These are phyloP conservation scores for Leishmania major DNA, from an alignment of 208 protist species.

Conservation along the genomic window DNA sequence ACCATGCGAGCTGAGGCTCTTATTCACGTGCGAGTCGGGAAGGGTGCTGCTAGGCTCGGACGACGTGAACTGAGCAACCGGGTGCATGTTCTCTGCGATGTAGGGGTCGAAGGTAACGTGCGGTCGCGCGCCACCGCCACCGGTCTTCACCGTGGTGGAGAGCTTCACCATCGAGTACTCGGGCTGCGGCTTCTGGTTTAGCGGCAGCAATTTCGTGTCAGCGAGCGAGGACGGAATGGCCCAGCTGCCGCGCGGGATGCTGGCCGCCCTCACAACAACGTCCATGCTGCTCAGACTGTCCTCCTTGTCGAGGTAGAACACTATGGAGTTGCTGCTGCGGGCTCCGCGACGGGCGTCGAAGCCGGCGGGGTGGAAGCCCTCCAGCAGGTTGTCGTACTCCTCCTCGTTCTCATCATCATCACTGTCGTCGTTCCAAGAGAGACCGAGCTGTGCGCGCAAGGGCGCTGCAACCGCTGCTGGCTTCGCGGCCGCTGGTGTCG, in stretches of 20 bases:
- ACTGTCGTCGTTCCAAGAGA: slow-evolving; percentile 16
- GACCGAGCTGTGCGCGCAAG: neutral
- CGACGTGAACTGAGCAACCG: neutral
- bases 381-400: slow-evolving; percentile 37
- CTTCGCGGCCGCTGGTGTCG: neutral
- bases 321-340: slow-evolving; percentile 35
- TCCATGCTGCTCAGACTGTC: slow-evolving; percentile 41
- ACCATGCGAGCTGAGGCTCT: slow-evolving; percentile 12
- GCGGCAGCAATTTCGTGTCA: neutral
- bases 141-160: neutral
- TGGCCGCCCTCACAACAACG: slow-evolving; percentile 15
- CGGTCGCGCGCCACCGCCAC: slow-evolving; percentile 5
- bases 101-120: slow-evolving; percentile 28
- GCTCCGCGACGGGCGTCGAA: slow-evolving; percentile 30
- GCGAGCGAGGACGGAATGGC: neutral
- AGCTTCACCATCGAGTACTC: slow-evolving; percentile 15
- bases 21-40: neutral
- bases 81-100: slow-evolving; percentile 3
- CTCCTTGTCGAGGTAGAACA: slow-evolving; percentile 40
- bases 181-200: slow-evolving; percentile 2
- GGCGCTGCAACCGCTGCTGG: neutral
- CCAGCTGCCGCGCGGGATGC: neutral
- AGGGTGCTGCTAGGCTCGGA: neutral
- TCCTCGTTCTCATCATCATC: slow-evolving; percentile 33
- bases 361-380: slow-evolving; percentile 46